A percentile compares a stretch with the other conserved stretches of the same genome.
Conservation (phyloP, 2,329 filamentous ascomycete genomes). For the Ophiosphaerella herpotricha region DNA sequence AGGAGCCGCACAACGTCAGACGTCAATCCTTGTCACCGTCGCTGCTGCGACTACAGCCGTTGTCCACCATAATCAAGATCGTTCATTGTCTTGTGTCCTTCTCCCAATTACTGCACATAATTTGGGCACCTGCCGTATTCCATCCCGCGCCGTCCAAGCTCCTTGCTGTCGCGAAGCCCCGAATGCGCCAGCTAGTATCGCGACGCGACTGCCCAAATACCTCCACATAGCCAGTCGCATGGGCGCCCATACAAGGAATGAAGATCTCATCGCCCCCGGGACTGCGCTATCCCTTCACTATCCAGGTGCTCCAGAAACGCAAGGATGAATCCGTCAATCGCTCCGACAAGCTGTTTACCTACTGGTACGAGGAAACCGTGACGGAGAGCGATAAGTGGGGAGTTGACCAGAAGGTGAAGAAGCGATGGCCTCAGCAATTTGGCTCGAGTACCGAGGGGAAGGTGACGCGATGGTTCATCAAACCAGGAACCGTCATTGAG, state of each 20-base stretch:
- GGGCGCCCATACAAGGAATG: conserved; percentile 48
- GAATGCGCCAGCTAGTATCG: conserved; percentile 39
- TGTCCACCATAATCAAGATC: not conserved
- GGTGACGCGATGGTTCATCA: conserved; percentile 76
- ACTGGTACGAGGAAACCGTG: conserved; percentile 79
- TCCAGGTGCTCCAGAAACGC: conserved; percentile 74
- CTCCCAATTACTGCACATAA: no score
- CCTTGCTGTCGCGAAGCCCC: conserved; percentile 25
- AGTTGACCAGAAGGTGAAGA: conserved; percentile 70
- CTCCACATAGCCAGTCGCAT: conserved; percentile 29
- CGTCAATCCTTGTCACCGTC: conserved; percentile 17
- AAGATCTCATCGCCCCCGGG: conserved; percentile 54
- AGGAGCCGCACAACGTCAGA: conserved; percentile 17
- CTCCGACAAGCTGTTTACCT: conserved; percentile 80
- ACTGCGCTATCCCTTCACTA: conserved; percentile 90
- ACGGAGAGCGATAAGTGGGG: conserved; percentile 72
- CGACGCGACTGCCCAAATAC: conserved; percentile 32
- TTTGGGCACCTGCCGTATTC: not conserved
- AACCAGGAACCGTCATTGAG: conserved; percentile 65
- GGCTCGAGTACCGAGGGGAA: conserved; percentile 83
- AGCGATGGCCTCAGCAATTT: conserved; percentile 77
- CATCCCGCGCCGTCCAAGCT: conserved; percentile 15
- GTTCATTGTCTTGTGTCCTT: not conserved
- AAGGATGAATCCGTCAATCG: conserved; percentile 73
- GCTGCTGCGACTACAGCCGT: not conserved